Percentiles rank a stretch among this genome's conserved stretches.
These are phyloP conservation scores for Globisporangium sylvaticum DNA, from an alignment of 352 stramenopile species.

Conservation along the genomic window DNA sequence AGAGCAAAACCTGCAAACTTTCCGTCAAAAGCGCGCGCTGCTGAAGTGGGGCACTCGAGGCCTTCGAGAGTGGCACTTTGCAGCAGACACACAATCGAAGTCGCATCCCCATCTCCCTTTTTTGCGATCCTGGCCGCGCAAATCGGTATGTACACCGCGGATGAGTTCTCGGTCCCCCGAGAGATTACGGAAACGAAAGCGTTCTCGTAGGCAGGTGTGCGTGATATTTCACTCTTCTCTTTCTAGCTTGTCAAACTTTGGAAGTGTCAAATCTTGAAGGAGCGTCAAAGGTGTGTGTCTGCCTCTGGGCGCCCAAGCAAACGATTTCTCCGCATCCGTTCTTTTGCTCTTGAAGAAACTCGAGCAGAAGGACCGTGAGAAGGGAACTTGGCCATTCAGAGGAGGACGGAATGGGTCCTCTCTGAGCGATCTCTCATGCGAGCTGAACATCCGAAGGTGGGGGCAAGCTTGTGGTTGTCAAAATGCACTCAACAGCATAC, in stretches of 20 bases:
- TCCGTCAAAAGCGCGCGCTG: no score
- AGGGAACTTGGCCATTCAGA: no score
- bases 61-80: background rate
- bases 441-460: background rate
- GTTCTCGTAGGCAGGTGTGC: background rate
- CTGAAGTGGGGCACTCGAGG: background rate
- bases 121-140: background rate
- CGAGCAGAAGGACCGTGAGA: no score
- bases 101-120: background rate
- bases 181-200: background rate
- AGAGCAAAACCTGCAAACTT: background rate
- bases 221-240: background rate
- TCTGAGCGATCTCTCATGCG: background rate
- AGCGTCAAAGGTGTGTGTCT: background rate
- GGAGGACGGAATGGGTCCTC: background rate
- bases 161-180: slow-evolving; percentile 2
- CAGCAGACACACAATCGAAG: background rate
- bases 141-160: background rate
- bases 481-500: background rate
- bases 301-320: no score
- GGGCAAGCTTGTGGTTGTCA: background rate
- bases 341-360: background rate
- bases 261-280: background rate
- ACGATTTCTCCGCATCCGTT: background rate
- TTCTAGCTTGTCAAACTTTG: background rate